A percentile compares a stretch with the other conserved stretches of the same genome.
Evolutionary conservation across 2,329 filamentous ascomycete species (phyloP).

Genomic region (Coniochaeta sp.): DNA sequence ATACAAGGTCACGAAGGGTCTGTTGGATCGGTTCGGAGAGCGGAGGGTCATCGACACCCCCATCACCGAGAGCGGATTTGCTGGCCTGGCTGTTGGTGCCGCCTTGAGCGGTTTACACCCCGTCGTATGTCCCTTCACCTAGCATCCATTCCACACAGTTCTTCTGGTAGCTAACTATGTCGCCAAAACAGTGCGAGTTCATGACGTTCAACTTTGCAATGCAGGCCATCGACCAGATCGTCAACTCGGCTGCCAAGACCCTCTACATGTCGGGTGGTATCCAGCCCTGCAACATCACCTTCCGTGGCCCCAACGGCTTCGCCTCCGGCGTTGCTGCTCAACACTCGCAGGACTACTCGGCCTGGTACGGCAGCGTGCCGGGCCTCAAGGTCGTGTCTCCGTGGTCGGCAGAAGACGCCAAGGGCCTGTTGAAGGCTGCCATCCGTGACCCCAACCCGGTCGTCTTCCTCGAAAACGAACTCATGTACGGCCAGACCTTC

Average conservation of each 20-base stretch:
- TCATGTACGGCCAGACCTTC: constrained; percentile 89
- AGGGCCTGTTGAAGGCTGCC: constrained; percentile 94
- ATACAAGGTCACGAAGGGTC: constrained; percentile 98
- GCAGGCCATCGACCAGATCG: constrained; percentile 99
- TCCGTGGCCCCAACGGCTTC: constrained; percentile 98
- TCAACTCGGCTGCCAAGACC: constrained; percentile 98
- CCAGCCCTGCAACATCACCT: constrained; percentile 99
- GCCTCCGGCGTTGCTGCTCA: constrained; percentile 91
- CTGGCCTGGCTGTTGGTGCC: constrained; percentile 87
- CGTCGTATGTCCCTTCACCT: constrained; percentile 55
- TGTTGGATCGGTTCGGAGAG: constrained; percentile 93
- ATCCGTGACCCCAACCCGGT: constrained; percentile 98
- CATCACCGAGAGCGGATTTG: constrained; percentile 96
- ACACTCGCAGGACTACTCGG: constrained; percentile 97
- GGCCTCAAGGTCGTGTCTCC: constrained; percentile 95
- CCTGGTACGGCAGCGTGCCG: constrained; percentile 98
- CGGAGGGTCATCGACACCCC: constrained; percentile 97
- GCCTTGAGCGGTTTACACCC: constrained; percentile 91
- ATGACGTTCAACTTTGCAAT: constrained; percentile 99
- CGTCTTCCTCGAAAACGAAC: constrained; percentile 81
- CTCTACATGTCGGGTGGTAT: constrained; percentile 99
- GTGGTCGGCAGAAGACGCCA: constrained; percentile 96
- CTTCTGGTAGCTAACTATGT: neutral
- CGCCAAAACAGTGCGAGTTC: constrained; percentile 81
- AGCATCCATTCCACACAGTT: neutral